Evolutionary conservation across 2,329 filamentous ascomycete species (phyloP), one percentile per base, ranked within the genome.

Genomic region (Ophiosphaerella narmari): DNA sequence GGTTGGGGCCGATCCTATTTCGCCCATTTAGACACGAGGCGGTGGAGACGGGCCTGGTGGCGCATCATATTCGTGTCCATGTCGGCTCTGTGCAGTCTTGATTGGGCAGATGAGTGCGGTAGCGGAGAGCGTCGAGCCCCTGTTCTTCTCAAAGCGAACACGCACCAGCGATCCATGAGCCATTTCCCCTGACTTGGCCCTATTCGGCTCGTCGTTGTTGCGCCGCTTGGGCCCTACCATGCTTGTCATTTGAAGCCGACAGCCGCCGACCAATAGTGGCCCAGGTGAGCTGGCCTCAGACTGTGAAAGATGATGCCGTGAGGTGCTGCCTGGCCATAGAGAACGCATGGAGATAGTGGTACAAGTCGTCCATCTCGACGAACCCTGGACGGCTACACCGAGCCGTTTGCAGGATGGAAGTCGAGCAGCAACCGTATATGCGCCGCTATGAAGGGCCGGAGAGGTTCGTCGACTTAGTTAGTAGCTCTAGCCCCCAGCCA

Each of bases 131-230:
- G 45, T 35, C 40, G 41, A 50, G 54, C 44, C 60, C 58, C 57
- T 54, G 60, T 37, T 31, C 32, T 39, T 48, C 46, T 53, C 62
- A 56, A 65, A 66, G 63, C 55, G 51, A 57, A 44, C 48, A 47
- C 48, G 46, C 47, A 50, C 55, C 44, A 57, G 45, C 39, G 57
- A 62, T 62, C 51, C 52, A 54, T 59, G 43, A 41, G 47, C 36
- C 14, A 46, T 35, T 58, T 54, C 65, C 65, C 65, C 65, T 68
- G 65, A 66, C 62, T 62, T 63, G 47, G 21, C 56, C 52, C 24
- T 6, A 60, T 59, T 40, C 23, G 45, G 47, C 45, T 29, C 42
- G 38, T 46, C 47, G 31, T 46, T 23, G 31, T 44, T 36, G 48
- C 12, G 33, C 18, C 41, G 47, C 48, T 48, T 46, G 31, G 42